phyloP scores from a whole-genome alignment of 2,329 filamentous ascomycete genomes.

The Capronia coronata region DNA sequence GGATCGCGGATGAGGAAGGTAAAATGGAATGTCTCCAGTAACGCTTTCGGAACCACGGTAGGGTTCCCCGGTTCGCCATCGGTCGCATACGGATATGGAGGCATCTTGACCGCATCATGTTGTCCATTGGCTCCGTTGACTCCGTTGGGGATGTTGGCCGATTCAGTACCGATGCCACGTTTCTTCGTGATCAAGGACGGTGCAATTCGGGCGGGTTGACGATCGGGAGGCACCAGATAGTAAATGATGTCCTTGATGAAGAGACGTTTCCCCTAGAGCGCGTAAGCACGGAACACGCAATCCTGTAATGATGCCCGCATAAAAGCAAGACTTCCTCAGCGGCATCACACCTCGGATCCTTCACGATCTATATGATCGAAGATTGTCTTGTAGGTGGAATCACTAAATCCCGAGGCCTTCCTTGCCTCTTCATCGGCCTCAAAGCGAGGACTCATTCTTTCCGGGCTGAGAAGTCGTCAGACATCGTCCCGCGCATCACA shows the following conservation, averaged over 20 bases:
- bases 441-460: conserved; percentile 74
- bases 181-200: conserved; percentile 62
- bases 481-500: background rate
- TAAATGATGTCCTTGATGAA: conserved; percentile 99
- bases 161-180: conserved; percentile 53
- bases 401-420: conserved; percentile 39
- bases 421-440: conserved; percentile 56
- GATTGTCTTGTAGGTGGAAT: conserved; percentile 53
- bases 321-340: conserved; percentile 28
- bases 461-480: conserved; percentile 57
- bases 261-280: conserved; percentile 69
- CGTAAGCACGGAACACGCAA: conserved; percentile 34
- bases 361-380: conserved; percentile 68
- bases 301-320: conserved; percentile 18
- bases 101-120: conserved; percentile 29
- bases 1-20: conserved; percentile 96
- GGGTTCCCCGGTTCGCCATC: conserved; percentile 65
- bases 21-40: conserved; percentile 80
- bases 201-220: conserved; percentile 62
- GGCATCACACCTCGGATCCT: conserved; percentile 61
- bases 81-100: conserved; percentile 55
- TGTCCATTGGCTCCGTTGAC: conserved; percentile 33
- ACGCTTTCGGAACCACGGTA: conserved; percentile 68
- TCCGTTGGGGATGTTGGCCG: conserved; percentile 24
- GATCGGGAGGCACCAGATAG: conserved; percentile 74